phyloP scores from a whole-genome alignment of 2,329 filamentous ascomycete genomes.

The Penicillium sclerotigenum region DNA sequence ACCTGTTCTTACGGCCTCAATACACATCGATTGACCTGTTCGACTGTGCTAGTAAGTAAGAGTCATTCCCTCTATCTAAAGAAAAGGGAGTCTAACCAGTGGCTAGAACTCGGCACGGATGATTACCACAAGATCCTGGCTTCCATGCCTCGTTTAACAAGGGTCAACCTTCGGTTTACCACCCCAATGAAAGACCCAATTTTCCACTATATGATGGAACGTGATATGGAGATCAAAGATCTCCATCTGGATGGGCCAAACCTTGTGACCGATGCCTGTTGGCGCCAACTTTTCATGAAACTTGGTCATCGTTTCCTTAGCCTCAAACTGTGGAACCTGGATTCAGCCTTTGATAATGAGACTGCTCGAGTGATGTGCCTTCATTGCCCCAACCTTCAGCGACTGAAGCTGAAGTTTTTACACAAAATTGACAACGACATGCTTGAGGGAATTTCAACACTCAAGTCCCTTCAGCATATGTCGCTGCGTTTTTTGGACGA shows the following conservation, averaged over 20 bases:
- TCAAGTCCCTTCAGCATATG: conserved; percentile 68
- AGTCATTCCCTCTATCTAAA: neutral
- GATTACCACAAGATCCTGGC: conserved; percentile 82
- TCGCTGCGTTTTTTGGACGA: conserved; percentile 65
- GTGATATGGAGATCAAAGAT: conserved; percentile 64
- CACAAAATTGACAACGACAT: conserved; percentile 67
- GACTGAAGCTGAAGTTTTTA: conserved; percentile 79
- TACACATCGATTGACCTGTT: conserved; percentile 57
- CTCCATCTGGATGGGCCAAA: conserved; percentile 83
- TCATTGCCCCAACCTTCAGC: conserved; percentile 64
- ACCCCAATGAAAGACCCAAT: conserved; percentile 87
- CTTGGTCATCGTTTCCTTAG: conserved; percentile 64
- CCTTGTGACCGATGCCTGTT: conserved; percentile 71
- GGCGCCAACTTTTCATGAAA: conserved; percentile 65
- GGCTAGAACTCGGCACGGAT: conserved; percentile 63
- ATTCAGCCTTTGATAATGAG: conserved; percentile 74
- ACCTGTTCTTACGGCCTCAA: conserved; percentile 52
- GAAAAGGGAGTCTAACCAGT: conserved; percentile 21
- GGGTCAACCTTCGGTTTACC: conserved; percentile 75
- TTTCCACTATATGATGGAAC: conserved; percentile 74
- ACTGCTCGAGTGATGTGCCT: conserved; percentile 60
- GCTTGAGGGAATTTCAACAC: conserved; percentile 60
- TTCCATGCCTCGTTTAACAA: conserved; percentile 64
- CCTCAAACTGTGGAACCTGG: conserved; percentile 78
- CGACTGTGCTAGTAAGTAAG: conserved; percentile 56